Evolutionary conservation across 257 asterid species (phyloP).

Genomic region (Agastache rugosa): DNA sequence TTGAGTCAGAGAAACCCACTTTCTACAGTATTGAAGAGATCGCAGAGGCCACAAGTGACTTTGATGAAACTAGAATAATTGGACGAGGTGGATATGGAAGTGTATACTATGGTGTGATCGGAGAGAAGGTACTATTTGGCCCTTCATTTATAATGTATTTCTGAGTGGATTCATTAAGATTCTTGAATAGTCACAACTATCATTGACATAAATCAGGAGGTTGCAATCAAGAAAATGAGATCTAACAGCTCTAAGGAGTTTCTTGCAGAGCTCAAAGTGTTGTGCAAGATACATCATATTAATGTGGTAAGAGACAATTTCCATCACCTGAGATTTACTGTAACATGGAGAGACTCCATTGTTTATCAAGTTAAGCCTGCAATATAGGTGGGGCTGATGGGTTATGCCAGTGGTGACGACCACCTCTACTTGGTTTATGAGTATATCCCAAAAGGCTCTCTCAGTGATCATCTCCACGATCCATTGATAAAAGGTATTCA

Average conservation of each 20-base stretch:
- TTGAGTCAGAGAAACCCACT: conserved; percentile 73
- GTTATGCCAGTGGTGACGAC: conserved; percentile 85
- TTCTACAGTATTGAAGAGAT: conserved; percentile 70
- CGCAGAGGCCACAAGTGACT: conserved; percentile 69
- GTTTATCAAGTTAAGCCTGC: conserved; percentile 16
- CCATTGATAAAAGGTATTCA: conserved; percentile 74
- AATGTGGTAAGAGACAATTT: conserved; percentile 68
- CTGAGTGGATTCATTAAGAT: neutral
- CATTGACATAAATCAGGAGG: conserved; percentile 54
- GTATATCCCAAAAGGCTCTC: conserved; percentile 71
- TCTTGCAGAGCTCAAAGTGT: conserved; percentile 79
- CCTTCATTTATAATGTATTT: neutral
- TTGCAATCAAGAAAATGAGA: conserved; percentile 90
- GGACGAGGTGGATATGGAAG: conserved; percentile 91
- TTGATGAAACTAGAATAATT: conserved; percentile 68
- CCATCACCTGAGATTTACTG: conserved; percentile 13
- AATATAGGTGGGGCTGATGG: conserved; percentile 80
- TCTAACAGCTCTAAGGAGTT: conserved; percentile 86
- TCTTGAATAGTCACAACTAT: neutral
- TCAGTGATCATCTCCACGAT: conserved; percentile 78
- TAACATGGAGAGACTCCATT: neutral
- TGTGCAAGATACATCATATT: conserved; percentile 86
- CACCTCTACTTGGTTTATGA: conserved; percentile 82
- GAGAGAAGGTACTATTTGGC: conserved; percentile 58
- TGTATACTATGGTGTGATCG: conserved; percentile 66